phyloP scores from a whole-genome alignment of 192 early-diverging fungal genomes.

The Coemansia reversa region DNA sequence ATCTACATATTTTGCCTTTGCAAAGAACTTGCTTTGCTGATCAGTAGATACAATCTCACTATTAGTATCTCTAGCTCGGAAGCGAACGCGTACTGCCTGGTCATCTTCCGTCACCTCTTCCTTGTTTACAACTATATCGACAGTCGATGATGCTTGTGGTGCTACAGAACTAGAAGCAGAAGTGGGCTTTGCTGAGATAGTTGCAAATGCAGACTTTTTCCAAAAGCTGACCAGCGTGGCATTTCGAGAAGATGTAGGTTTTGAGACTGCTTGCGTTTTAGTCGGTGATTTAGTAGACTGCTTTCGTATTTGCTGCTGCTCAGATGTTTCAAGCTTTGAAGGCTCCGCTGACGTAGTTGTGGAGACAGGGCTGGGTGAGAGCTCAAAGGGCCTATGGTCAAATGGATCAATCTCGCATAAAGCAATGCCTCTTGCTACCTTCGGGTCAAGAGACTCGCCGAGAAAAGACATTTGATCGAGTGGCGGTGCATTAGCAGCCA shows the following conservation, averaged over 20 bases:
- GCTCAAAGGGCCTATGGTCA: slow-evolving; percentile 53
- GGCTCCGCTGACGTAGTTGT: no score
- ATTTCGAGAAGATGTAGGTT: neutral
- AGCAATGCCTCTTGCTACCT: slow-evolving; percentile 60
- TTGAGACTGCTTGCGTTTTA: neutral
- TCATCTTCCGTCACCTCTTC: neutral
- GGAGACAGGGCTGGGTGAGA: neutral
- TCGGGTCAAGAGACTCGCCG: slow-evolving; percentile 56
- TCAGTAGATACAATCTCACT: slow-evolving; percentile 18
- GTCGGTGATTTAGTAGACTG: no score
- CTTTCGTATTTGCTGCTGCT: no score
- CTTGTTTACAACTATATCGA: neutral
- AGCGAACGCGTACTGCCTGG: slow-evolving; percentile 22
- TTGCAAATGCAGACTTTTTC: slow-evolving; percentile 19
- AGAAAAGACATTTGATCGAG: slow-evolving; percentile 57
- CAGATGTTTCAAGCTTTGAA: no score
- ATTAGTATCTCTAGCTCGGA: slow-evolving; percentile 20
- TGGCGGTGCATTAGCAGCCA: slow-evolving; percentile 44
- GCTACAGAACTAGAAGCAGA: neutral
- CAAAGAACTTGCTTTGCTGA: slow-evolving; percentile 41
- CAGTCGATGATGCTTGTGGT: neutral
- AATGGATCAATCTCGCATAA: slow-evolving; percentile 64
- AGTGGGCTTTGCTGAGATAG: slow-evolving; percentile 12
- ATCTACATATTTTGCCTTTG: neutral
- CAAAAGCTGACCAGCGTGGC: slow-evolving; percentile 14